Conservation (phyloP, 257 asterid species). For the Nyctanthes arbortristis region DNA sequence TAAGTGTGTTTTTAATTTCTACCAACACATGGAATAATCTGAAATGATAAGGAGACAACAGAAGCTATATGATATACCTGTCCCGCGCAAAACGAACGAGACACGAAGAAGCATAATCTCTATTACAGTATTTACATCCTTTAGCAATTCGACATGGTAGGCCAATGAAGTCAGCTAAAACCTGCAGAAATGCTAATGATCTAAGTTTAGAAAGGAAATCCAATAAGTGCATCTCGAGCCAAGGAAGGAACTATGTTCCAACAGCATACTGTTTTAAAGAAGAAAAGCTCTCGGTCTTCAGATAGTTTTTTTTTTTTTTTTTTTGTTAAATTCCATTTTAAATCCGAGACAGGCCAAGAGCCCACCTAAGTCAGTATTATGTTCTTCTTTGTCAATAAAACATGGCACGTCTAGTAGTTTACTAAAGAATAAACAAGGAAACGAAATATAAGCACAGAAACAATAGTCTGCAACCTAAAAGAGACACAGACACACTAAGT, state of each 20-base stretch:
- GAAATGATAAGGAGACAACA: constrained; percentile 9
- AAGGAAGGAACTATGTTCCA: background rate
- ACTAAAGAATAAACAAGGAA: too few relatives aligned
- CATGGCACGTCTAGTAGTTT: too few relatives aligned
- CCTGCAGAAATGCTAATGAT: constrained; percentile 52
- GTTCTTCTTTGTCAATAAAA: too few relatives aligned
- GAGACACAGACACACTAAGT: background rate
- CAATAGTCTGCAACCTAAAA: background rate
- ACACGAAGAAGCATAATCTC: constrained; percentile 90
- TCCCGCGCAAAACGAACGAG: constrained; percentile 86
- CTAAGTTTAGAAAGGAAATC: constrained; percentile 8
- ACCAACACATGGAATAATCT: constrained; percentile 14
- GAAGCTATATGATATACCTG: constrained; percentile 53
- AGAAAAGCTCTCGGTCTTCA: background rate
- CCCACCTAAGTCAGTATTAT: too few relatives aligned
- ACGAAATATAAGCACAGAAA: background rate
- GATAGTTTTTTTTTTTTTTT: too few relatives aligned
- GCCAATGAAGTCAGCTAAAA: constrained; percentile 83
- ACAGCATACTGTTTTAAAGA: background rate
- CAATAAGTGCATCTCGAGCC: constrained; percentile 6
- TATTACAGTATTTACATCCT: constrained; percentile 84
- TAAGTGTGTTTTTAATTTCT: background rate
- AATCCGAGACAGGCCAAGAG: too few relatives aligned
- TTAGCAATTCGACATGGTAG: constrained; percentile 96
- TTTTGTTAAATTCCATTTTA: too few relatives aligned